A percentile compares a stretch with the other conserved stretches of the same genome.
Conservation (phyloP, 1,284 basidiomycete species). For the Apiotrichum veenhuisii region DNA sequence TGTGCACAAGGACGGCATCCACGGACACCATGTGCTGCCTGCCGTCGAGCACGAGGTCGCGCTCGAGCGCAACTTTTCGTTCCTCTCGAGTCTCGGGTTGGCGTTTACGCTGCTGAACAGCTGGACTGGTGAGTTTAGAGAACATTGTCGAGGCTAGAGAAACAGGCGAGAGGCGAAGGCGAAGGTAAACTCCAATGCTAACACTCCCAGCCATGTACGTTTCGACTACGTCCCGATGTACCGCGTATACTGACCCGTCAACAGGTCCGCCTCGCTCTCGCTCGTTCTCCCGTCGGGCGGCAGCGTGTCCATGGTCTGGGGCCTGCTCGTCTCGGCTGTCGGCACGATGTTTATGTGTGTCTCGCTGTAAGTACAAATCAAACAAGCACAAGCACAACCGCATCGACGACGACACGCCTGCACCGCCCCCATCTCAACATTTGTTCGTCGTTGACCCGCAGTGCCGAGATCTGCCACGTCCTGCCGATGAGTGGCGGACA, state of each 20-base stretch:
- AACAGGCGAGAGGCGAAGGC: too few relatives aligned
- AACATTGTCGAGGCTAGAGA: too few relatives aligned
- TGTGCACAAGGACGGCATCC: too few relatives aligned
- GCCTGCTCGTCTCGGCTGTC: slow-evolving; percentile 32
- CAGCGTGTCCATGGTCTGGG: slow-evolving; percentile 41
- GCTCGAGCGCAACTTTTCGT: slow-evolving; percentile 23
- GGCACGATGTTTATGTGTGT: slow-evolving; percentile 31
- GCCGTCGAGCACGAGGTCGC: not conserved
- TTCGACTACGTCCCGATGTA: not conserved
- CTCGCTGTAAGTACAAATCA: slow-evolving; percentile 26
- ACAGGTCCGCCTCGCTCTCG: slow-evolving; percentile 14
- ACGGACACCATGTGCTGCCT: too few relatives aligned
- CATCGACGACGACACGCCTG: too few relatives aligned
- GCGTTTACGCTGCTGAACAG: slow-evolving; percentile 23
- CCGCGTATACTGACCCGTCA: not conserved
- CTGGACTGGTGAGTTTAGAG: slow-evolving; percentile 24
- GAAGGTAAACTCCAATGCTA: too few relatives aligned
- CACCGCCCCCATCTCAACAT: too few relatives aligned
- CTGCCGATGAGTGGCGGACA: slow-evolving; percentile 32
- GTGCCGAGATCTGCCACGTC: slow-evolving; percentile 10
- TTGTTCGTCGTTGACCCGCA: too few relatives aligned
- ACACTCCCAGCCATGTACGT: slow-evolving; percentile 16
- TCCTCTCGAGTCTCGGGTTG: slow-evolving; percentile 18
- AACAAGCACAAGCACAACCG: too few relatives aligned
- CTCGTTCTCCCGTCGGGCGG: slow-evolving; percentile 39